Conservation (phyloP, 495 filamentous ascomycete species). For the Cercophora samala region DNA sequence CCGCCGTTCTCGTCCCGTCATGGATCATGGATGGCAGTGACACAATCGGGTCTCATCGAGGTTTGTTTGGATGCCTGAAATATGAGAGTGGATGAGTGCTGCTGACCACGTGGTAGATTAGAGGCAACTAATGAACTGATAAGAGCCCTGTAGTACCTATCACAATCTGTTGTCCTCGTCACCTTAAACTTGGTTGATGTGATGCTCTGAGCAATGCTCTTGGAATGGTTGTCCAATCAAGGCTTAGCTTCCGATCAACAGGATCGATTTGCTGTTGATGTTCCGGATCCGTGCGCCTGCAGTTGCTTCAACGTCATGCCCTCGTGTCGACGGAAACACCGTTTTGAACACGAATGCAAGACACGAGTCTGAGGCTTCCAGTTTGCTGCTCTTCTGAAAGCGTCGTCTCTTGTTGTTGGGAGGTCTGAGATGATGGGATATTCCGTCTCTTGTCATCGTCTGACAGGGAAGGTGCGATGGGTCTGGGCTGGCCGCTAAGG, state of each 20-base stretch:
- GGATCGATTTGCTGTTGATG: constrained; percentile 1
- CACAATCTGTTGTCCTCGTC: neutral
- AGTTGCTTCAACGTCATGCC: constrained; percentile 1
- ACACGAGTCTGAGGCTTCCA: neutral
- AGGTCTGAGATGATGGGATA: neutral
- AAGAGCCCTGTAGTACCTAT: neutral
- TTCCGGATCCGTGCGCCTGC: constrained; percentile 6
- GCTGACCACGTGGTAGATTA: neutral
- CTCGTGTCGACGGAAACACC: neutral
- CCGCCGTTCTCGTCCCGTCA: neutral
- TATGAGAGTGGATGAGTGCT: no score
- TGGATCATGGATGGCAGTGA: neutral
- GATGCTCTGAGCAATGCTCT: neutral
- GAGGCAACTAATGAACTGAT: neutral
- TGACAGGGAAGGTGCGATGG: neutral
- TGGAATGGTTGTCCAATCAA: neutral
- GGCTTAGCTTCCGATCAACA: neutral
- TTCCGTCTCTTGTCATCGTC: neutral
- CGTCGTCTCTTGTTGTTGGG: neutral
- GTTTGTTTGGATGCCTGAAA: neutral
- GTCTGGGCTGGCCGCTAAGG: neutral
- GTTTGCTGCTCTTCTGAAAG: neutral
- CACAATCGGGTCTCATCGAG: neutral
- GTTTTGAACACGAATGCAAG: neutral
- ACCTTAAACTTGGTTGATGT: neutral